These are phyloP conservation scores for Apiotrichum mycotoxinovorans DNA, from an alignment of 1,284 basidiomycete genomes.

Conservation along the genomic window DNA sequence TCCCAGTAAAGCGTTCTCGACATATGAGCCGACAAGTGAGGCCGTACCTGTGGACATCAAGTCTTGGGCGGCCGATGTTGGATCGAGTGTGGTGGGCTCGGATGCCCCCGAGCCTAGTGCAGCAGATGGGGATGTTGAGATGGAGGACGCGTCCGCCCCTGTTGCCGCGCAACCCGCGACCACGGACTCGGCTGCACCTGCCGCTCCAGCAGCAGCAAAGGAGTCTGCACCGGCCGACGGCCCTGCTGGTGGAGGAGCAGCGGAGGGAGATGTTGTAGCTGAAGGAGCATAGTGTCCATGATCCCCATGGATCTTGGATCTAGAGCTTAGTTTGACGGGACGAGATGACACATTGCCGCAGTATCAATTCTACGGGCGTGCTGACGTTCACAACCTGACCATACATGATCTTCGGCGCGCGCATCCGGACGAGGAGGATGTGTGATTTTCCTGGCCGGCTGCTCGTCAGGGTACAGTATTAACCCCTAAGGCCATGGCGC, in stretches of 20 bases:
- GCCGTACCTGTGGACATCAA: conserved; percentile 14
- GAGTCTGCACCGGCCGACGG: not conserved
- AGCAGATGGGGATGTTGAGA: conserved; percentile 19
- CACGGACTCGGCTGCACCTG: not conserved
- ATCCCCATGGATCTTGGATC: not conserved
- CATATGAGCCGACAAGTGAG: conserved; percentile 3
- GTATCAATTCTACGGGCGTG: too few relatives aligned
- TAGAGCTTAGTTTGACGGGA: conserved; percentile 2
- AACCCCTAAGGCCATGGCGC: too few relatives aligned
- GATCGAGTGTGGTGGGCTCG: conserved; percentile 2
- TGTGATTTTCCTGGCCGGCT: too few relatives aligned
- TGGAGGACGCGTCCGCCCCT: conserved; percentile 9
- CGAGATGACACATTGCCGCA: too few relatives aligned
- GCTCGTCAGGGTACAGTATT: too few relatives aligned
- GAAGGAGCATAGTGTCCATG: conserved; percentile 17
- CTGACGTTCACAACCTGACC: too few relatives aligned
- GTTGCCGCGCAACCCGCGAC: not conserved
- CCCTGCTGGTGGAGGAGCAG: not conserved
- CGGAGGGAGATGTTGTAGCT: conserved; percentile 23
- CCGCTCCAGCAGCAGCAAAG: not conserved
- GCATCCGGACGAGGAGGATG: too few relatives aligned
- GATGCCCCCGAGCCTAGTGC: not conserved
- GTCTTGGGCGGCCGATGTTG: conserved; percentile 18
- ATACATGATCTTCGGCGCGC: too few relatives aligned
- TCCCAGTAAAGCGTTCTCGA: not conserved